Base-by-base conservation (phyloP, 768 basidiomycete species). In the Rhizopogon salebrosus region DNA sequence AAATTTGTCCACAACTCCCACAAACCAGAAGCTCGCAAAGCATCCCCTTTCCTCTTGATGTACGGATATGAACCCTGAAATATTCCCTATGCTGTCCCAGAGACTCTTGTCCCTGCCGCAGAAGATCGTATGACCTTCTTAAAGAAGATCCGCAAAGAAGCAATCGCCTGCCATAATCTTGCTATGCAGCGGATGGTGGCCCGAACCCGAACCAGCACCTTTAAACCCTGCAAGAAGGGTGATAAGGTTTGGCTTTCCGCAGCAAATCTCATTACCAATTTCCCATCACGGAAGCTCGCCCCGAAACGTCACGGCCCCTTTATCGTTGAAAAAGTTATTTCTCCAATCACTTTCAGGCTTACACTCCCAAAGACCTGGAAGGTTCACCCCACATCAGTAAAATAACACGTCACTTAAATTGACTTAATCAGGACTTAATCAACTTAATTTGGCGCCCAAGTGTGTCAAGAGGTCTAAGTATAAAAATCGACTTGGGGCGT, bases 1-100 rank as follows among this genome's bases (percentile, higher is more conserved):
- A 56, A 64, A 38, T 50, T 41, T 20, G 11, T 39, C 6, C 53
- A 48, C 8, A 54, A 54, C n/a, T 29, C 29, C 6, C 14, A 20
- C 1, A 37, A 13, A 7, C 31, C 41, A 4, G 40, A 37, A 22
- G 10, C 27, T 18, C 14, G 22, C 7, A 16, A 31, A 7, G 34
- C 20, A 35, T 38, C 36, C 36, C 52, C 52, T 6, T 53, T 53
- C 11, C 37, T 36, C 6, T 26, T 48, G 11, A 53, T 53, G 34
- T 22, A 48, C 16, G 43, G 45, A 10, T 53, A 48, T 11, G 35
- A 46, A 45, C 38, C 38, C 6, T 8, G 27, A 3, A 4, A 8
- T 1, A 27, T 27, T 1, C 27, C 27, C 27, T 8, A 27, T 27
- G 3, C 8, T 1, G 6, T 27, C 27, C 27, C 27, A 6, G 27